Base-by-base conservation (phyloP, 1,139 yeast genomes). In the Cylindricascospora bacillispora region DNA sequence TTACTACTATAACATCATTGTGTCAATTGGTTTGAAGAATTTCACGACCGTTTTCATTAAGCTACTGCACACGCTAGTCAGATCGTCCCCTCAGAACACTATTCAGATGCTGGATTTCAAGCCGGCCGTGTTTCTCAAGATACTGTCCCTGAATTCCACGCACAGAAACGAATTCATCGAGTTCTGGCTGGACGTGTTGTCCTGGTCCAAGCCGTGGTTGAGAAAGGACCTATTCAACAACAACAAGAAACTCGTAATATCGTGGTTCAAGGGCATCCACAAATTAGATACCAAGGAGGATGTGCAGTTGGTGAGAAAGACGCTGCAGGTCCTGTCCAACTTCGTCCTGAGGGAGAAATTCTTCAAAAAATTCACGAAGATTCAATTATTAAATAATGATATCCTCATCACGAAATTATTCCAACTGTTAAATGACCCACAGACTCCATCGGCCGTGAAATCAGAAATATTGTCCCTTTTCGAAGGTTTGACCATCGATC, bases 331-430 rank as follows among this genome's bases (percentile, higher is more conserved):
- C 20, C 56, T 83, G 32, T 68, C 63, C 11, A 45, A 57, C 1
- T 59, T 60, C 19, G 64, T 86, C 2, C 49, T 83, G 24, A 52
- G 56, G 19, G 95, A 86, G 42, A 49, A 62, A 1, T 61, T 69
- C 11, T 78, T 75, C 46, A 70, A 72, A 39, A 76, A 74, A 44
- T 61, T 76, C 34, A 69, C 85, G 1, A 86, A 85, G 49, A 69
- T 83, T 41, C 72, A 73, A 39, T 67, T 85, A 13, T 68, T 86
- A 45, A 83, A 81, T n/a, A n/a, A n/a, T 44, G 97, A 86, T 45
- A 71, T 80, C 62, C 70, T 78, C 18, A 52, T 85, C 40, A 64
- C 66, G 22, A 73, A 73, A 34, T 44, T 81, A 22, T 69, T 71
- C 22, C 63, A 67, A 4, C 49, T 80, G 2, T 73, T n/a, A n/a